A percentile compares a stretch with the other conserved stretches of the same genome.
Conservation (phyloP, 1,139 yeast species). For the Candida sp. region DNA sequence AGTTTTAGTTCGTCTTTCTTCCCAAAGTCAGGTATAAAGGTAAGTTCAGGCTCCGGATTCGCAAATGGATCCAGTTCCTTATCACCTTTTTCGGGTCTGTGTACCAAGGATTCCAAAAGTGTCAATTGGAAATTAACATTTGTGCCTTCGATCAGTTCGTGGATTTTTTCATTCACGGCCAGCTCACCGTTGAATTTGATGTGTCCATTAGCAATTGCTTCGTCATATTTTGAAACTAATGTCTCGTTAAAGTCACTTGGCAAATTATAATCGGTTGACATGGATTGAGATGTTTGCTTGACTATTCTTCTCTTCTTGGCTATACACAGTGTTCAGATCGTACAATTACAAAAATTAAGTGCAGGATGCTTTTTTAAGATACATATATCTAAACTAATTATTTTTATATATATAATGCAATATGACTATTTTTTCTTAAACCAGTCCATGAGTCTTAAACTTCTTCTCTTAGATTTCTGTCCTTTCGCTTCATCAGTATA, state of each 20-base stretch:
- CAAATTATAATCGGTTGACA: conserved; percentile 11
- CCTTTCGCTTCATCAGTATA: conserved; percentile 4
- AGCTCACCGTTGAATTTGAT: conserved; percentile 30
- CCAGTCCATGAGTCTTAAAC: conserved; percentile 11
- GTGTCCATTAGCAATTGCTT: conserved; percentile 21
- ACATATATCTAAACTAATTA: too few species aligned
- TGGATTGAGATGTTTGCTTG: background rate
- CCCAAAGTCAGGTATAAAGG: conserved; percentile 55
- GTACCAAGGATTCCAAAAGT: conserved; percentile 39
- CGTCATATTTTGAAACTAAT: conserved; percentile 21
- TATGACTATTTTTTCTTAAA: conserved; percentile 6
- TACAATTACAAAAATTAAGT: background rate
- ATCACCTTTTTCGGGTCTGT: conserved; percentile 53
- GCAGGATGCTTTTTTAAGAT: background rate
- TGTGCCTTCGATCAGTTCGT: conserved; percentile 15
- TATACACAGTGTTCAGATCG: too few species aligned
- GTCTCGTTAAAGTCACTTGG: conserved; percentile 21
- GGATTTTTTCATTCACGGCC: conserved; percentile 19
- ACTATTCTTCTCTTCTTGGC: too few species aligned
- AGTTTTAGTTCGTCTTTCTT: conserved; percentile 50
- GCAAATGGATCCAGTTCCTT: conserved; percentile 65
- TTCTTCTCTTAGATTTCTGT: conserved; percentile 5
- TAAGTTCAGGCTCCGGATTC: conserved; percentile 73
- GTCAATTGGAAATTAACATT: conserved; percentile 26
- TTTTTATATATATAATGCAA: background rate